Evolutionary conservation across 2,329 filamentous ascomycete genomes (phyloP).

Genomic region (Clarireedia sp.): DNA sequence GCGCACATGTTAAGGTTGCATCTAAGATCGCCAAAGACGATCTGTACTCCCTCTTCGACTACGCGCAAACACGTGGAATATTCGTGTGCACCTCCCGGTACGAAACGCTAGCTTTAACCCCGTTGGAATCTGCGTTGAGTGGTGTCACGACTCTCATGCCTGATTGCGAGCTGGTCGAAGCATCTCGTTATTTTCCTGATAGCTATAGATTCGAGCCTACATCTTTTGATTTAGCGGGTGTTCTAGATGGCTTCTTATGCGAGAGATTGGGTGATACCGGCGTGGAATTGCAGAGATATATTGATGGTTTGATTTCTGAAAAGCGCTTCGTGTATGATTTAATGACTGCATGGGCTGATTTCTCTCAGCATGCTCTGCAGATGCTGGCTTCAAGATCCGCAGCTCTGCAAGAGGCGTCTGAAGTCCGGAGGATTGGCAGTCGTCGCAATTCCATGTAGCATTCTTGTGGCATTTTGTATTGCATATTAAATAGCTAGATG

Average conservation of each 20-base stretch:
- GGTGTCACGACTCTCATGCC: slow-evolving; percentile 12
- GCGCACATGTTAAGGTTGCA: slow-evolving; percentile 11
- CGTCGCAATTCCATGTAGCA: slow-evolving; percentile 7
- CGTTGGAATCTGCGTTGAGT: slow-evolving; percentile 13
- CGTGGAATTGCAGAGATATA: not conserved
- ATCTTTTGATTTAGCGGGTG: not conserved
- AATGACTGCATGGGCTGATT: slow-evolving; percentile 5
- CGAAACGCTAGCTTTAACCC: slow-evolving; percentile 14
- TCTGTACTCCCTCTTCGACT: slow-evolving; percentile 13
- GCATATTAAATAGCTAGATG: too few relatives aligned
- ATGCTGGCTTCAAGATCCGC: not conserved
- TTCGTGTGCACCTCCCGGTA: slow-evolving; percentile 15
- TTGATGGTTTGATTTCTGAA: slow-evolving; percentile 6
- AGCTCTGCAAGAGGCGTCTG: not conserved
- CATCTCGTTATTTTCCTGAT: slow-evolving; percentile 12
- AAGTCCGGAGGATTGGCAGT: not conserved
- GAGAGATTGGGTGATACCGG: not conserved
- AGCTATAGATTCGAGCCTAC: slow-evolving; percentile 8
- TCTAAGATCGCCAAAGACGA: slow-evolving; percentile 14
- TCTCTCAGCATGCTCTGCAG: slow-evolving; percentile 6
- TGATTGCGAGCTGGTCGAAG: slow-evolving; percentile 11
- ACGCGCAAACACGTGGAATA: slow-evolving; percentile 7
- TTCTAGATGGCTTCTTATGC: not conserved
- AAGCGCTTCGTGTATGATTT: slow-evolving; percentile 7
- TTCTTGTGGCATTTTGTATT: not conserved